Percentiles rank a stretch among this genome's conserved stretches.
phyloP scores from a whole-genome alignment of 129 eudicot genomes.

The Flaveria sonorensis region DNA sequence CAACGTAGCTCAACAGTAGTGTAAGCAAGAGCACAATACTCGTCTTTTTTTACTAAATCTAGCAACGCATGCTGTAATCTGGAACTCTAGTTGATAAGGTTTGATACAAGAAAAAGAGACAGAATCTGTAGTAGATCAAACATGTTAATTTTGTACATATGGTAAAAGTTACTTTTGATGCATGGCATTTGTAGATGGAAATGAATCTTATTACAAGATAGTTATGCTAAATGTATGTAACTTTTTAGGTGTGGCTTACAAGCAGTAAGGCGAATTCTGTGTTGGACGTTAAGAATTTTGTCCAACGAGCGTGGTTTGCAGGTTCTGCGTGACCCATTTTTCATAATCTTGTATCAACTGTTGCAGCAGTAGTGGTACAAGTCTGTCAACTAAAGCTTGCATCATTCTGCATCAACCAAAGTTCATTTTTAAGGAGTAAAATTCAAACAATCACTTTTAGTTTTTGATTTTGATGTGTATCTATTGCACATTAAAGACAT shows the following conservation, averaged over 20 bases:
- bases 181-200: too few relatives aligned
- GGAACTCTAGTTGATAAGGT: too few relatives aligned
- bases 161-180: neutral
- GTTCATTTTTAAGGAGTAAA: neutral
- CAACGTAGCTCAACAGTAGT: too few relatives aligned
- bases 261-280: neutral
- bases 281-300: slow-evolving; percentile 1
- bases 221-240: neutral
- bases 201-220: neutral
- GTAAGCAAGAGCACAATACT: too few relatives aligned
- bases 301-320: neutral
- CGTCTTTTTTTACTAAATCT: too few relatives aligned
- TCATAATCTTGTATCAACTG: slow-evolving; percentile 65
- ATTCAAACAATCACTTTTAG: neutral
- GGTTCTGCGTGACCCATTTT: slow-evolving; percentile 50
- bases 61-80: too few relatives aligned
- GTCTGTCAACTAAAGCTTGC: slow-evolving; percentile 77
- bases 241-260: neutral
- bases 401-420: slow-evolving; percentile 58
- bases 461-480: neutral
- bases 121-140: neutral
- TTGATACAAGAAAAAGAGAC: too few relatives aligned
- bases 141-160: neutral
- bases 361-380: slow-evolving; percentile 68
- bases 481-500: too few relatives aligned